phyloP scores from a whole-genome alignment of 176 grass and related monocot species.

The Urochloa ruziziensis region DNA sequence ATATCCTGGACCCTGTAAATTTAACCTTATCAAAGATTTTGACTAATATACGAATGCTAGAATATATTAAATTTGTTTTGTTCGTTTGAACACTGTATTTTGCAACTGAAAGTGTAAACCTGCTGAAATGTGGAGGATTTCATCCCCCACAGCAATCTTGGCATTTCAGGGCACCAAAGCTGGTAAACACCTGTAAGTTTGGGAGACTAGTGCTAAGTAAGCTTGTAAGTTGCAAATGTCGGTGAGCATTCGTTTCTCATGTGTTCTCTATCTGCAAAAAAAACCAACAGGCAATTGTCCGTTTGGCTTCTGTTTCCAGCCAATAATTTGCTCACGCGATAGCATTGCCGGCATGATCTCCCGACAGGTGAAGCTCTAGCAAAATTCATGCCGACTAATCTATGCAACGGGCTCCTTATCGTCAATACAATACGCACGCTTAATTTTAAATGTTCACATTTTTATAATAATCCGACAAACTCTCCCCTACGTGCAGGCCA shows the following conservation, averaged over 20 bases:
- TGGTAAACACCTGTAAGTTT: background rate
- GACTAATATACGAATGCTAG: background rate
- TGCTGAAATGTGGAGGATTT: background rate
- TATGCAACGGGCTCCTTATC: background rate
- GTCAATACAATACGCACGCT: background rate
- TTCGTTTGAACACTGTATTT: background rate
- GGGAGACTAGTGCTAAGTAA: background rate
- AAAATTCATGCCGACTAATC: background rate
- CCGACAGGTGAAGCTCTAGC: background rate
- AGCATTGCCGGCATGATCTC: background rate
- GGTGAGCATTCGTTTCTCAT: background rate
- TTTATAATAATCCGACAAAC: background rate
- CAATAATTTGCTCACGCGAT: background rate
- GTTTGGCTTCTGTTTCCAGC: background rate
- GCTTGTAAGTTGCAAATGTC: background rate
- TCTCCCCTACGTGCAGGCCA: slow-evolving; percentile 27
- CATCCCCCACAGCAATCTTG: background rate
- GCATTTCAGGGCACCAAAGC: background rate
- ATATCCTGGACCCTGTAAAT: slow-evolving; percentile 4
- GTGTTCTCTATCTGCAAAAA: background rate
- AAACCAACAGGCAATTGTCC: background rate
- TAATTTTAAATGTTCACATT: background rate
- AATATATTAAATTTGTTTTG: background rate
- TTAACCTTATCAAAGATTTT: background rate
- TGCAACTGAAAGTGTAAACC: background rate